phyloP scores from a whole-genome alignment of 768 basidiomycete species.

The Suillus alpinus region DNA sequence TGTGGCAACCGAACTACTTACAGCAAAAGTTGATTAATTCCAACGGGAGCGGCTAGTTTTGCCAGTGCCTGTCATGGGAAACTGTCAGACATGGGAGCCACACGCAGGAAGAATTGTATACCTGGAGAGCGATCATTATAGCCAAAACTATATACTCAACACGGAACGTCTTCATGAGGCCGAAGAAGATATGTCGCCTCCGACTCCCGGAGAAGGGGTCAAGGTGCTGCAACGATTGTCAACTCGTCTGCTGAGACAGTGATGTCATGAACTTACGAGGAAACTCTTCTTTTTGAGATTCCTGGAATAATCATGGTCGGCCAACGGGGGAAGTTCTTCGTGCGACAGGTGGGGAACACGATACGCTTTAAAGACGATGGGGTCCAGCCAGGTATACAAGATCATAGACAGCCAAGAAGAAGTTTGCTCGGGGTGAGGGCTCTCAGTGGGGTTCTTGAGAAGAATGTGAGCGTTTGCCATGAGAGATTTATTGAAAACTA shows the following conservation, averaged over 20 bases:
- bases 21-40: slow-evolving; percentile 30
- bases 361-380: slow-evolving; percentile 42
- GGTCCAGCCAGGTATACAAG: slow-evolving; percentile 54
- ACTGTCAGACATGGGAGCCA: background rate
- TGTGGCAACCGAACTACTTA: slow-evolving; percentile 8
- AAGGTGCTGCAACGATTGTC: slow-evolving; percentile 18
- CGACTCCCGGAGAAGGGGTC: slow-evolving; percentile 19
- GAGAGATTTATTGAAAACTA: too few relatives aligned
- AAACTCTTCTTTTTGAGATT: slow-evolving; percentile 33
- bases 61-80: slow-evolving; percentile 13
- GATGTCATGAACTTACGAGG: slow-evolving; percentile 21
- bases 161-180: slow-evolving; percentile 13
- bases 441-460: slow-evolving; percentile 19
- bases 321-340: slow-evolving; percentile 44
- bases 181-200: slow-evolving; percentile 14
- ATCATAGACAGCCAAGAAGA: slow-evolving; percentile 34
- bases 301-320: slow-evolving; percentile 43
- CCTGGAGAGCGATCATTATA: slow-evolving; percentile 8
- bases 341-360: slow-evolving; percentile 42
- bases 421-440: slow-evolving; percentile 40
- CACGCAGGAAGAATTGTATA: background rate
- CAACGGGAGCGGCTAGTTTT: slow-evolving; percentile 27
- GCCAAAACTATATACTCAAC: slow-evolving; percentile 8
- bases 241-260: background rate
- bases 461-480: background rate